phyloP scores from a whole-genome alignment of 2,329 filamentous ascomycete species.

The Colletotrichum navitas region DNA sequence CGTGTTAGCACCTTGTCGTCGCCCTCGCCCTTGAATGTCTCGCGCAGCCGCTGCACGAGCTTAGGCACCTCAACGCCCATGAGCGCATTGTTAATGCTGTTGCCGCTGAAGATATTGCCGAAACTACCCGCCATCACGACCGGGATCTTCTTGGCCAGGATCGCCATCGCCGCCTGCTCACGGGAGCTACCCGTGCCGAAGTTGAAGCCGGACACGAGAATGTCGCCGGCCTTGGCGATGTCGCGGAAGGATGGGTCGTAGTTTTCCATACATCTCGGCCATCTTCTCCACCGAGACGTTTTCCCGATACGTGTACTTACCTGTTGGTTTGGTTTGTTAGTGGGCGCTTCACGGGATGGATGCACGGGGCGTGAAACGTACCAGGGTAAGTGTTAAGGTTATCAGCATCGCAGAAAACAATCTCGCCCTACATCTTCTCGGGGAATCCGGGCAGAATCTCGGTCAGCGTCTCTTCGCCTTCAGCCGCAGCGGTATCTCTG shows the following conservation, averaged over 20 bases:
- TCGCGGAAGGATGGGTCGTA: conserved; percentile 81
- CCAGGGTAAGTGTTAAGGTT: conserved; percentile 95
- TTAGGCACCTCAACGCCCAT: conserved; percentile 78
- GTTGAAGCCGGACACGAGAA: conserved; percentile 88
- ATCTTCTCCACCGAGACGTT: conserved; percentile 81
- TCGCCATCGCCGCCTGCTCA: conserved; percentile 90
- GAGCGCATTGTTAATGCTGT: conserved; percentile 84
- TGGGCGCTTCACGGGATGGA: conserved; percentile 49
- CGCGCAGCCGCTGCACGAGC: conserved; percentile 74
- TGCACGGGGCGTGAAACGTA: not conserved
- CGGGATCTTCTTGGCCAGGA: conserved; percentile 83
- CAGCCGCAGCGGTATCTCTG: conserved; percentile 45
- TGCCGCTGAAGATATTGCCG: conserved; percentile 84
- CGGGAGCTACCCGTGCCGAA: conserved; percentile 87
- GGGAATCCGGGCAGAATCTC: conserved; percentile 90
- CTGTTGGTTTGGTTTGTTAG: conserved; percentile 49
- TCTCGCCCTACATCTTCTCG: conserved; percentile 84
- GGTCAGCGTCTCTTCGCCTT: conserved; percentile 60
- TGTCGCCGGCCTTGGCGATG: conserved; percentile 77
- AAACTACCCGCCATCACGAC: conserved; percentile 86
- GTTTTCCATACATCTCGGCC: conserved; percentile 94
- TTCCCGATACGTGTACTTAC: conserved; percentile 92
- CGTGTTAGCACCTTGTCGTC: conserved; percentile 70
- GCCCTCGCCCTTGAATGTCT: conserved; percentile 65
- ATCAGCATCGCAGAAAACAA: conserved; percentile 84